Base-by-base conservation (phyloP, 805 yeast species). In the Nematodospora valgi region DNA sequence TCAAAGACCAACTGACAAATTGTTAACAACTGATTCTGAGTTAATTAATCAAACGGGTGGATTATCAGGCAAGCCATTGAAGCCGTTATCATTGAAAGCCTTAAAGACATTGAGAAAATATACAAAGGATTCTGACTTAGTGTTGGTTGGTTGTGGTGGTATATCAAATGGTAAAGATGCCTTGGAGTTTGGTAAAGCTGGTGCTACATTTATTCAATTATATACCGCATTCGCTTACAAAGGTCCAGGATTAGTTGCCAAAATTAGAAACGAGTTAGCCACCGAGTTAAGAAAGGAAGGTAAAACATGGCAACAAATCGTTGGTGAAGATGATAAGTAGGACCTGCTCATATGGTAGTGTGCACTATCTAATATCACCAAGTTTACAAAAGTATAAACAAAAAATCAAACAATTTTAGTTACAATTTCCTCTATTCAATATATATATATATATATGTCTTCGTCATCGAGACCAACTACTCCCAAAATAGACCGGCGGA, bases 111-210 rank as follows among this genome's bases (percentile, higher is more conserved):
- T 91, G 47, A 78, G 93, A 38, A 80, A 84, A 48, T 73, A 84
- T 53, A 76, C 95, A 23, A 86, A 86, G 49, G 86, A 77, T 42
- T 73, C 83, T 1, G 71, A 78, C 35, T 59, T 88, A 44, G 84
- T 88, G 2, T 70, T 91, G 27, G 74, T 91, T 45, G 98, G 98
- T 22, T 88, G 96, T 62, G 98, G 98, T 38, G 98, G 98, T 46
- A 87, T 91, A 47, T 69, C 82, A n/a, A 62, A 70, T 16, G 98
- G 96, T 37, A 70, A 78, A 45, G 98, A 91, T 54, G 97, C 89
- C 0, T 64, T 89, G 32, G 97, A 89, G 46, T 91, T 82, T 59
- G 96, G 93, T 22, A 78, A 77, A 51, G 95, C 96, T 1, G 98
- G 98, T 39, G 98, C 98, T 10, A 73, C 83, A n/a, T 85, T 80